Conservation (phyloP, 345 rosid species). For the Ceriops decandra region DNA sequence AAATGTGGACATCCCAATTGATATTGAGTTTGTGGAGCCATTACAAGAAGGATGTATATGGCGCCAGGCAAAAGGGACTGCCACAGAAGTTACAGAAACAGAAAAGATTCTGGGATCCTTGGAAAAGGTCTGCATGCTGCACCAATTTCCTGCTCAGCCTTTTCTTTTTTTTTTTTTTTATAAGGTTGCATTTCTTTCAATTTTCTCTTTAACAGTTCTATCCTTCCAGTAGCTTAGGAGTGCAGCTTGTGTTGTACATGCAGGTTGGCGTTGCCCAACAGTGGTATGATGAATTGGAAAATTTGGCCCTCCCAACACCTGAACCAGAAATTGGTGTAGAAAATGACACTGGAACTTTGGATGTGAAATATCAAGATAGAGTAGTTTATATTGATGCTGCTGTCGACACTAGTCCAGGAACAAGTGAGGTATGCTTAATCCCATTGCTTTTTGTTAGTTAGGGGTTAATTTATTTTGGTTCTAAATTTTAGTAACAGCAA, state of each 20-base stretch:
- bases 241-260: conserved; percentile 17
- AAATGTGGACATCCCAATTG: conserved; percentile 58
- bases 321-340: conserved; percentile 41
- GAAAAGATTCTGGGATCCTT: conserved; percentile 42
- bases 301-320: conserved; percentile 57
- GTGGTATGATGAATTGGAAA: conserved; percentile 89
- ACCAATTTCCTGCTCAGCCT: neutral
- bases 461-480: neutral
- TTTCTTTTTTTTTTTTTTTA: neutral
- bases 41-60: conserved; percentile 73
- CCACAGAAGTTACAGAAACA: conserved; percentile 40
- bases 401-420: conserved; percentile 77
- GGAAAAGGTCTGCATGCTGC: conserved; percentile 47
- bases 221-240: conserved; percentile 10
- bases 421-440: conserved; percentile 63
- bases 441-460: neutral
- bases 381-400: conserved; percentile 51
- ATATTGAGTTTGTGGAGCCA: conserved; percentile 69
- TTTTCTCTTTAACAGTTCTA: neutral
- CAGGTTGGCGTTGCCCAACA: conserved; percentile 90
- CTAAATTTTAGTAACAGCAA: neutral
- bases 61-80: conserved; percentile 86
- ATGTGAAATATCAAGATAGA: conserved; percentile 32
- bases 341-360: conserved; percentile 33
- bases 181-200: neutral